phyloP scores from a whole-genome alignment of 75 land plant species.

The Cryptomeria japonica region DNA sequence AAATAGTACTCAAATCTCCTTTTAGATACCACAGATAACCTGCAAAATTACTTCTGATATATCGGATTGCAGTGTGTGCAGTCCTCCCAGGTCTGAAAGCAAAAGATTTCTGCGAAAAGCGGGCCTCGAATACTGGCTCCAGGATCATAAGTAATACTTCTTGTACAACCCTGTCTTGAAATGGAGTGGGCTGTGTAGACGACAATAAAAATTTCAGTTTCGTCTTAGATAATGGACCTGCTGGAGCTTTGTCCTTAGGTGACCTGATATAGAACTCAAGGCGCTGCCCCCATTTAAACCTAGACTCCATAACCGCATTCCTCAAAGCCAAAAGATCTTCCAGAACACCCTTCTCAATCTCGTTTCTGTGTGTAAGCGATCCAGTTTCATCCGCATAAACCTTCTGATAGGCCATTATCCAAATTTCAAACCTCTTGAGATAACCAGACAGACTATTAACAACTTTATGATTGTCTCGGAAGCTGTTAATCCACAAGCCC shows the following conservation, averaged over 20 bases:
- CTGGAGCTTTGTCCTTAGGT: slow-evolving; percentile 55
- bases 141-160: slow-evolving; percentile 81
- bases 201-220: slow-evolving; percentile 48
- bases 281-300: slow-evolving; percentile 75
- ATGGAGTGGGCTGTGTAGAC: slow-evolving; percentile 55
- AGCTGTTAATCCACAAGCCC: slow-evolving; percentile 69
- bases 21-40: slow-evolving; percentile 78
- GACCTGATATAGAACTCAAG: slow-evolving; percentile 56
- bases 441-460: slow-evolving; percentile 35
- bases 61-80: slow-evolving; percentile 69
- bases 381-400: slow-evolving; percentile 68
- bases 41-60: slow-evolving; percentile 66
- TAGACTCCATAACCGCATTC: slow-evolving; percentile 63
- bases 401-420: slow-evolving; percentile 84
- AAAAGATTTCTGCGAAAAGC: slow-evolving; percentile 73
- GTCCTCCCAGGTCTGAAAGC: slow-evolving; percentile 81
- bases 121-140: slow-evolving; percentile 75
- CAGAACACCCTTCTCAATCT: slow-evolving; percentile 35
- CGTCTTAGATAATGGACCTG: slow-evolving; percentile 57
- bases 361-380: slow-evolving; percentile 42
- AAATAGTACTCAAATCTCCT: slow-evolving; percentile 61
- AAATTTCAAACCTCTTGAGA: slow-evolving; percentile 58
- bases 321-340: slow-evolving; percentile 47
- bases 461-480: slow-evolving; percentile 40
- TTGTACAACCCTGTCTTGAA: slow-evolving; percentile 82